phyloP scores from a whole-genome alignment of 2,329 filamentous ascomycete genomes.

The Penicillium hesseltinei region DNA sequence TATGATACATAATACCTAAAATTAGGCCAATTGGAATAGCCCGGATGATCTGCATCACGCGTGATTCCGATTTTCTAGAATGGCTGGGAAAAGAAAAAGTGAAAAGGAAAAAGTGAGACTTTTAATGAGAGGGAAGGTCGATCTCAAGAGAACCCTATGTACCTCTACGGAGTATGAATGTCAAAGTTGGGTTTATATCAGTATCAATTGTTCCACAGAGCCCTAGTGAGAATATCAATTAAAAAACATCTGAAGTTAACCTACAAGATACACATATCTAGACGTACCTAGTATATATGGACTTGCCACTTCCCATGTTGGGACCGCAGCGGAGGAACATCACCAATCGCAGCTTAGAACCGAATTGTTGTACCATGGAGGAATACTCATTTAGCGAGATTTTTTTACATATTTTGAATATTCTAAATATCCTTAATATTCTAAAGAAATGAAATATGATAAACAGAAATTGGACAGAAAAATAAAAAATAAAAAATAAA shows the following conservation, averaged over 20 bases:
- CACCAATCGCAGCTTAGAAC: conserved; percentile 14
- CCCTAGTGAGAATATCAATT: too few relatives aligned
- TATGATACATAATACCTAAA: not conserved
- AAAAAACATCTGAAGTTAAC: too few relatives aligned
- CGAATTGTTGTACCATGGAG: conserved; percentile 16
- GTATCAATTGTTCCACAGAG: not conserved
- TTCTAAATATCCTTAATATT: not conserved
- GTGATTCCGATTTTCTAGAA: not conserved
- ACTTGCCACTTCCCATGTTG: not conserved
- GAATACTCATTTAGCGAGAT: not conserved
- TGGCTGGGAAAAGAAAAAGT: not conserved
- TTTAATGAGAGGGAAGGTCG: not conserved
- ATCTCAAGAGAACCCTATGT: not conserved
- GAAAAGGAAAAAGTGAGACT: not conserved
- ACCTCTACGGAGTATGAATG: not conserved
- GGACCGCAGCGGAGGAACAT: conserved; percentile 11
- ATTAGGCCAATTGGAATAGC: not conserved
- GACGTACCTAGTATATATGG: too few relatives aligned
- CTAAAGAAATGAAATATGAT: not conserved
- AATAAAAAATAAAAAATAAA: not conserved
- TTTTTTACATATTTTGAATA: not conserved
- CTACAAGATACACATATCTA: too few relatives aligned
- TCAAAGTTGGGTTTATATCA: not conserved
- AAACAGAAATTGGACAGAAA: not conserved
- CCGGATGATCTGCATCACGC: not conserved